Evolutionary conservation across 495 filamentous ascomycete genomes (phyloP).

Genomic region (Trichocladium uniseriatum): DNA sequence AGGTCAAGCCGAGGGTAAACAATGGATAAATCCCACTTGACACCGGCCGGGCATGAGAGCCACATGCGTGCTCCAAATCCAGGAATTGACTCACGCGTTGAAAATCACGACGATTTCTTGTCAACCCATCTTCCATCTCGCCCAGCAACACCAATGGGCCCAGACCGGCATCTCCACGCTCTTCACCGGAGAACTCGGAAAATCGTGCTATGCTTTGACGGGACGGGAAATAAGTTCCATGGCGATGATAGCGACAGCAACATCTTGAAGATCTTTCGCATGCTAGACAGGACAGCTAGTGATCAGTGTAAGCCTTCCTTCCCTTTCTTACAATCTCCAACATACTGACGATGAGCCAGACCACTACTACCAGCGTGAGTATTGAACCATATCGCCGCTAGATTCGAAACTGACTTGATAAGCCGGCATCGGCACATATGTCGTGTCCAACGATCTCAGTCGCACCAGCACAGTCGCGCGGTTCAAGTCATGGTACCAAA

Average conservation of each 20-base stretch:
- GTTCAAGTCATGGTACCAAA: slow-evolving; percentile 65
- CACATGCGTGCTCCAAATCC: neutral
- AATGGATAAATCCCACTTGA: slow-evolving; percentile 23
- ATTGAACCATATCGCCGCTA: neutral
- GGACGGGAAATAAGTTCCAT: slow-evolving; percentile 79
- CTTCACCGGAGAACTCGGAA: slow-evolving; percentile 26
- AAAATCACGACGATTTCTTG: slow-evolving; percentile 14
- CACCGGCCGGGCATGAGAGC: slow-evolving; percentile 8
- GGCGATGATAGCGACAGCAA: slow-evolving; percentile 79
- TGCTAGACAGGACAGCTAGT: slow-evolving; percentile 45
- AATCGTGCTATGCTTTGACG: slow-evolving; percentile 80
- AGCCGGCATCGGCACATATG: slow-evolving; percentile 80
- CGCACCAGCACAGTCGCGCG: slow-evolving; percentile 54
- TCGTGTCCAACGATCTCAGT: slow-evolving; percentile 57
- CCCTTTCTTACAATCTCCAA: neutral
- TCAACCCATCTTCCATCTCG: slow-evolving; percentile 20
- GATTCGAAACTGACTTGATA: slow-evolving; percentile 25
- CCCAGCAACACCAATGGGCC: slow-evolving; percentile 10
- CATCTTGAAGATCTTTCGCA: slow-evolving; percentile 76
- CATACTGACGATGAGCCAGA: slow-evolving; percentile 26
- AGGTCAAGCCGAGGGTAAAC: neutral
- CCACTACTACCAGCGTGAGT: slow-evolving; percentile 61
- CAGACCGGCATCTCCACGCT: neutral
- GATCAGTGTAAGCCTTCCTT: slow-evolving; percentile 39
- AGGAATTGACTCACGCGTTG: slow-evolving; percentile 2